These are phyloP conservation scores for Pelargonium myrrhifolium DNA, from an alignment of 441 rosid species.

Conservation along the genomic window DNA sequence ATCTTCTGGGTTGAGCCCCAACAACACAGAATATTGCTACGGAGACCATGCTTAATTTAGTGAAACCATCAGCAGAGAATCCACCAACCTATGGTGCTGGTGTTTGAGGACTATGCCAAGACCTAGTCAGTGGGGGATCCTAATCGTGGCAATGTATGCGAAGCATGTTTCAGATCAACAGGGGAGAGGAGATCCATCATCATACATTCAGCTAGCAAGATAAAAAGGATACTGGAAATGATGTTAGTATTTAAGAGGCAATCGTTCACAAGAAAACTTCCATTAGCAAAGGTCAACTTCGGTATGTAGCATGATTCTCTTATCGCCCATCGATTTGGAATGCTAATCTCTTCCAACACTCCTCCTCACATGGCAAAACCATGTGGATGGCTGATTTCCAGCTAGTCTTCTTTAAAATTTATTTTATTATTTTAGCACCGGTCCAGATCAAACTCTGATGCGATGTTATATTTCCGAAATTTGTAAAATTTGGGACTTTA, in stretches of 20 bases:
- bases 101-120: too few species aligned
- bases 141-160: too few species aligned
- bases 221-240: not conserved
- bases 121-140: too few species aligned
- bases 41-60: too few species aligned
- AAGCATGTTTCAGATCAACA: too few species aligned
- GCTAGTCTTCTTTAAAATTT: not conserved
- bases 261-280: not conserved
- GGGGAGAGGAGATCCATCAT: too few species aligned
- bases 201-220: too few species aligned
- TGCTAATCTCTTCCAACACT: not conserved
- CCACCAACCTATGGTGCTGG: too few species aligned
- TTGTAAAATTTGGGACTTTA: not conserved
- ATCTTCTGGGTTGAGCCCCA: too few species aligned
- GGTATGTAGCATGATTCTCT: not conserved
- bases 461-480: not conserved
- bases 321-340: not conserved
- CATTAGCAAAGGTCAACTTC: not conserved
- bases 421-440: not conserved
- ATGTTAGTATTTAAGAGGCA: not conserved
- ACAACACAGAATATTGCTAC: too few species aligned
- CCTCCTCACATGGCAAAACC: not conserved
- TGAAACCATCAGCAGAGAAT: too few species aligned
- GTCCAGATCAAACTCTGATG: not conserved
- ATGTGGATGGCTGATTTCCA: not conserved